Evolutionary conservation across 805 yeast genomes (phyloP), one percentile per base, ranked within the genome.

Genomic region (Huiozyma sinensis): DNA sequence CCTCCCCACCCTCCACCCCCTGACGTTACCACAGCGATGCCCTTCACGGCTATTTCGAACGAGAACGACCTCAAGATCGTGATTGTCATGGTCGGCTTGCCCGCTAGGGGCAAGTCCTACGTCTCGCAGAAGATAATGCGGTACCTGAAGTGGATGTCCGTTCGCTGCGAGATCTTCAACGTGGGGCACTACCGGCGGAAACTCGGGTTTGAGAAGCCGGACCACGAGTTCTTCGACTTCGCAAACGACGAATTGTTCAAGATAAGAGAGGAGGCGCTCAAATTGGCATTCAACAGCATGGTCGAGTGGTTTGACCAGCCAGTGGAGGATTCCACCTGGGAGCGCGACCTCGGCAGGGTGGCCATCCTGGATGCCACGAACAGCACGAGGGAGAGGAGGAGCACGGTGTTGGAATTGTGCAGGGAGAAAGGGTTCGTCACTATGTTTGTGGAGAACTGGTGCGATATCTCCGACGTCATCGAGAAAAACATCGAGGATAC

Each of bases 291-390:
- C 39, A 55, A 67, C 5, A 95, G 87, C 55, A 83, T 90, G 82
- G 72, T 88, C 73, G 65, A 73, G 39, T 92, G 97, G 97, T 85
- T 59, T 69, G 86, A 83, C 43, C 8, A 17, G 12, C 38, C 10
- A 3, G 10, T 10, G 10, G 10, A 9, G 2, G 9, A 35, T 17
- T 13, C 27, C 12, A 32, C 2, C 12, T 32, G 34, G 28, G 24
- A 17, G 24, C 2, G 24, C 4, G 7, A 28, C 1, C 9, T 31
- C 11, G 95, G 95, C 11, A 83, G 81, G 28, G 97, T 92, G 38
- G 97, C 95, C 0, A 85, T 92, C 6, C 70, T 90, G 46, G 98
- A 92, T 64, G 97, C 96, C 28, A 87, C 96, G 2, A 89, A 90
- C 63, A 81, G 88, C 33, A 88, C 96, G 4, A 68, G 72, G 47